Evolutionary conservation across 805 yeast genomes (phyloP).

Genomic region (Brettanomyces sp.): DNA sequence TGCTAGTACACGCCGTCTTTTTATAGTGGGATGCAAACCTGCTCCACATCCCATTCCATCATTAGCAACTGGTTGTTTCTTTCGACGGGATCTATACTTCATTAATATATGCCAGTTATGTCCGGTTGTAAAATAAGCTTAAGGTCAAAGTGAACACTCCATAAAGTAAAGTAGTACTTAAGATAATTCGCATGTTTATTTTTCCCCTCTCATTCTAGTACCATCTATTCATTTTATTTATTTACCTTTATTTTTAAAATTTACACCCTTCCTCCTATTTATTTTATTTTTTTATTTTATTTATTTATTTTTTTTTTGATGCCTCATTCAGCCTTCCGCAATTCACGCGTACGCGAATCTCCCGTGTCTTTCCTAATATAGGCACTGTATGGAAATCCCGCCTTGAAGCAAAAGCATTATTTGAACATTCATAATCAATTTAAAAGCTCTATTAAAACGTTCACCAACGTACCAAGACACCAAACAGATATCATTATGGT

Average conservation of each 20-base stretch:
- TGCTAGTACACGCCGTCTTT: slow-evolving; percentile 45
- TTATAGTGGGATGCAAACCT: slow-evolving; percentile 46
- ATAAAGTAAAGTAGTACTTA: too few relatives aligned
- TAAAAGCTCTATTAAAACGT: slow-evolving; percentile 19
- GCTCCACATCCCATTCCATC: slow-evolving; percentile 58
- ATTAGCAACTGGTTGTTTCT: slow-evolving; percentile 14
- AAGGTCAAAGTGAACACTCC: too few relatives aligned
- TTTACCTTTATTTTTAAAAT: too few relatives aligned
- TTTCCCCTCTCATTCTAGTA: too few relatives aligned
- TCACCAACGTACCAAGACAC: slow-evolving; percentile 29
- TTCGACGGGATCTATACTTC: slow-evolving; percentile 6
- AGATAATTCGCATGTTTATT: too few relatives aligned
- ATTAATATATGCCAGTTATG: neutral
- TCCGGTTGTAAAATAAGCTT: neutral
- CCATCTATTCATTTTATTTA: too few relatives aligned
- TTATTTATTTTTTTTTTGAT: too few relatives aligned
- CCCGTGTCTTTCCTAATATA: neutral
- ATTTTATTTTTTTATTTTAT: neutral
- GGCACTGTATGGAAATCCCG: neutral
- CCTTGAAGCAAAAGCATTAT: neutral
- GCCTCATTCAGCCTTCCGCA: neutral
- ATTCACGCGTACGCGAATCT: neutral
- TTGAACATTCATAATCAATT: neutral
- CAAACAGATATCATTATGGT: slow-evolving; percentile 30
- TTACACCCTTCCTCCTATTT: too few relatives aligned